Percentiles rank a stretch among this genome's conserved stretches.
Conservation (phyloP, 192 early-diverging fungal species). For the Nowakowskiella sp. region DNA sequence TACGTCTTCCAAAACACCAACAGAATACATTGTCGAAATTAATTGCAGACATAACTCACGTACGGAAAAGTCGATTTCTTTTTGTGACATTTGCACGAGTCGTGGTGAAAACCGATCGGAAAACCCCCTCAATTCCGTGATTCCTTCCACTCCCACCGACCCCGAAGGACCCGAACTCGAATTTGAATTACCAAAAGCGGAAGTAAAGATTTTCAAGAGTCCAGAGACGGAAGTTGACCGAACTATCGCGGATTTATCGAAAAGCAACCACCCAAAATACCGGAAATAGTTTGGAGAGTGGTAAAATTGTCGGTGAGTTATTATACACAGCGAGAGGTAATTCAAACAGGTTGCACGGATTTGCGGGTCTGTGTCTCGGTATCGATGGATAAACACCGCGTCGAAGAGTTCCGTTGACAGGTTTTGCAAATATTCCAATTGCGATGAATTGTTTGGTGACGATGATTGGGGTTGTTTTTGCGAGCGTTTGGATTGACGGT, state of each 20-base stretch:
- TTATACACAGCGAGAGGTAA: constrained; percentile 75
- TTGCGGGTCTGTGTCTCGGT: constrained; percentile 75
- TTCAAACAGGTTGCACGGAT: constrained; percentile 80
- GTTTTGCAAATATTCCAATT: no score
- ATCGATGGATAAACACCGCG: constrained; percentile 87
- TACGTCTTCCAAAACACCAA: no score
- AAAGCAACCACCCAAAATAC: constrained; percentile 81
- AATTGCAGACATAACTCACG: constrained; percentile 34
- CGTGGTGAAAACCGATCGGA: constrained; percentile 61
- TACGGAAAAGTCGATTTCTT: constrained; percentile 48
- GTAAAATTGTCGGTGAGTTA: no score
- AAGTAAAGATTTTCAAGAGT: background rate
- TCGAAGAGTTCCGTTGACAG: no score
- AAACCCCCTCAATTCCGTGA: constrained; percentile 56
- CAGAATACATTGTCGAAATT: no score
- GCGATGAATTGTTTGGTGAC: no score
- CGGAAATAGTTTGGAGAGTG: constrained; percentile 64
- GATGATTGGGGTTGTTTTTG: no score
- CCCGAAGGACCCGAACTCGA: no score
- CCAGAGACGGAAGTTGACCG: background rate
- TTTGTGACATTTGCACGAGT: constrained; percentile 66
- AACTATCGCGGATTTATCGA: constrained; percentile 51
- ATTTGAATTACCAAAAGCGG: constrained; percentile 9
- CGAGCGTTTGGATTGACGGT: no score
- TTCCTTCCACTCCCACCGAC: constrained; percentile 61